A percentile compares a stretch with the other conserved stretches of the same genome.
Evolutionary conservation across 352 stramenopile genomes (phyloP).

Genomic region (Phytophthora tubulina): DNA sequence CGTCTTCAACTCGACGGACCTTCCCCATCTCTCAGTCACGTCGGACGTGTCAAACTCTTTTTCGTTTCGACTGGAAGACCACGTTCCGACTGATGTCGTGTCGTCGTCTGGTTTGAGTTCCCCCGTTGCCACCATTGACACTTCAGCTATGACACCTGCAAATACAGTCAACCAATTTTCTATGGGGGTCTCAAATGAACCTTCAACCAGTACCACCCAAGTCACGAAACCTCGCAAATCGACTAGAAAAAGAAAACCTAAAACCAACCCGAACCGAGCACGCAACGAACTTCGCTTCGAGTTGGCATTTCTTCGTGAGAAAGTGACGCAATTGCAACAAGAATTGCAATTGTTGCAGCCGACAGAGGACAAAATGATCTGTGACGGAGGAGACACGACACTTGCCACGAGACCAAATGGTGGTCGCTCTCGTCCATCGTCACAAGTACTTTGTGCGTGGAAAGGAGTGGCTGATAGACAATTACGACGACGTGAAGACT

Average conservation of each 20-base stretch:
- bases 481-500: slow-evolving; percentile 39
- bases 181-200: neutral
- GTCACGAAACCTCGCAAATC: slow-evolving; percentile 20
- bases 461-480: slow-evolving; percentile 47
- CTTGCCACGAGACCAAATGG: slow-evolving; percentile 5
- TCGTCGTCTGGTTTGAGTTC: slow-evolving; percentile 9
- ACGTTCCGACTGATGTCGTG: neutral
- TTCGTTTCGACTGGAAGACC: slow-evolving; percentile 19
- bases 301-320: slow-evolving; percentile 72
- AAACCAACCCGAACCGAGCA: slow-evolving; percentile 41
- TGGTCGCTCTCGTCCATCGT: slow-evolving; percentile 21
- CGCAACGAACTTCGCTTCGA: slow-evolving; percentile 67
- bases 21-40: slow-evolving; percentile 25
- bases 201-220: neutral
- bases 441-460: slow-evolving; percentile 40
- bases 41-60: slow-evolving; percentile 32
- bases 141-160: neutral
- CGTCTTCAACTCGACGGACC: slow-evolving; percentile 9
- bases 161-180: neutral
- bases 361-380: slow-evolving; percentile 24
- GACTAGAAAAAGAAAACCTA: slow-evolving; percentile 40
- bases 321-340: slow-evolving; percentile 66
- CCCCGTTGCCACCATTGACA: slow-evolving; percentile 10
- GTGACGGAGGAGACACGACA: slow-evolving; percentile 12
- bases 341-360: slow-evolving; percentile 58